Conservation (phyloP, 1,139 yeast genomes). For the Candida tetrigidarum region DNA sequence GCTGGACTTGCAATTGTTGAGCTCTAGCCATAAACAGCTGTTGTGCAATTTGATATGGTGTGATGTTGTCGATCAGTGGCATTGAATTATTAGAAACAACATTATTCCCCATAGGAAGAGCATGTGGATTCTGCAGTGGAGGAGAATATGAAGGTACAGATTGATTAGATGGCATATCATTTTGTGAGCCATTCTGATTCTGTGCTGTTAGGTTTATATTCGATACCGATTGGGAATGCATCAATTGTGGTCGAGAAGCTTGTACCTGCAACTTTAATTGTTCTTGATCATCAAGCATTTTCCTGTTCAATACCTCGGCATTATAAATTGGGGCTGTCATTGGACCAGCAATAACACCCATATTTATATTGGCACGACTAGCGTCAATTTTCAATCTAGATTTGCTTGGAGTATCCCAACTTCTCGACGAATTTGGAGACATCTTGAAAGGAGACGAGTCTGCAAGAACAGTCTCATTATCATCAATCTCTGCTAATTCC, state of each 20-base stretch:
- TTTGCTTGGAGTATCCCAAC: slow-evolving; percentile 19
- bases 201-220: slow-evolving; percentile 4
- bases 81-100: not conserved
- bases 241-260: slow-evolving; percentile 12
- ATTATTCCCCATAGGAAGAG: not conserved
- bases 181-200: not conserved
- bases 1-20: slow-evolving; percentile 13
- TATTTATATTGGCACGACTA: slow-evolving; percentile 13
- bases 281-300: slow-evolving; percentile 13
- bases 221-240: slow-evolving; percentile 14
- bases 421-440: slow-evolving; percentile 13
- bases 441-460: slow-evolving; percentile 41
- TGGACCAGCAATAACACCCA: slow-evolving; percentile 29
- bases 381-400: slow-evolving; percentile 16
- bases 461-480: slow-evolving; percentile 46
- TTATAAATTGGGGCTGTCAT: slow-evolving; percentile 42
- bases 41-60: slow-evolving; percentile 11
- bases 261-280: slow-evolving; percentile 10
- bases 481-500: slow-evolving; percentile 26
- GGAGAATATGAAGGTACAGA: slow-evolving; percentile 2
- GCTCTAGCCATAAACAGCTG: slow-evolving; percentile 11
- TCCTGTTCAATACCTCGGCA: slow-evolving; percentile 19
- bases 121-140: not conserved
- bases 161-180: not conserved
- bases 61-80: slow-evolving; percentile 2